Base-by-base conservation (phyloP, 2,329 filamentous ascomycete species). In the Ophiostoma quercus region DNA sequence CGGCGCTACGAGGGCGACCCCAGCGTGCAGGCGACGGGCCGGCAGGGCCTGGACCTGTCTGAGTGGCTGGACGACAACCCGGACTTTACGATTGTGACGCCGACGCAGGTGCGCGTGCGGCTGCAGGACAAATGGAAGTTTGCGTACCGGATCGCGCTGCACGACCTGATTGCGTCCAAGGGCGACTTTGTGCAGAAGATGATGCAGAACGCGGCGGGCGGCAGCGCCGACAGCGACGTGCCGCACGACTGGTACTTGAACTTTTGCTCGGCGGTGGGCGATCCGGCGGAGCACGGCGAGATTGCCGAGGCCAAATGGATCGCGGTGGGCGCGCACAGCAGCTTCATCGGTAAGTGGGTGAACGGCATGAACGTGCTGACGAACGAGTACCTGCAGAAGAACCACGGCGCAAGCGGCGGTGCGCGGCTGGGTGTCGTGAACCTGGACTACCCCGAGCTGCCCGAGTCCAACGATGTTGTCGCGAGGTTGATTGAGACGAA, bases 11-110 rank as follows among this genome's bases (percentile, higher is more conserved):
- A 68, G 3, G 74, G 90, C 77, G 81, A 84, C 69, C 76, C 80
- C 29, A 71, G 71, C 4, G 71, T 82, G 3, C 74, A 76, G 41
- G 72, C 74, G 5, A 75, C 76, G 11, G 73, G 73, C n/a, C 72
- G 75, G 12, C 76, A 76, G 11, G 80, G 80, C 0, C 76, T 81
- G 19, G 78, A 81, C 71, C 76, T 80, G 11, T 77, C 76, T 69
- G 73, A 71, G 29, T 92, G 90, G 90, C 83, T 84, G 0, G 84
- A 91, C 78, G 91, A 92, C 77, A 85, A 85, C 22, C 82, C 87
- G 0, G 82, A 89, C 74, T 84, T 87, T 70, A 82, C 80, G 34
- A 84, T 83, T 66, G 73, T 75, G 57, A 82, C 80, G 3, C 74
- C 77, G 19, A 76, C 77, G 22, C 74, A 75, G 34, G 76, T 79